Evolutionary conservation across 768 basidiomycete species (phyloP), one percentile per base, ranked within the genome.

Genomic region (Mycena amicta): DNA sequence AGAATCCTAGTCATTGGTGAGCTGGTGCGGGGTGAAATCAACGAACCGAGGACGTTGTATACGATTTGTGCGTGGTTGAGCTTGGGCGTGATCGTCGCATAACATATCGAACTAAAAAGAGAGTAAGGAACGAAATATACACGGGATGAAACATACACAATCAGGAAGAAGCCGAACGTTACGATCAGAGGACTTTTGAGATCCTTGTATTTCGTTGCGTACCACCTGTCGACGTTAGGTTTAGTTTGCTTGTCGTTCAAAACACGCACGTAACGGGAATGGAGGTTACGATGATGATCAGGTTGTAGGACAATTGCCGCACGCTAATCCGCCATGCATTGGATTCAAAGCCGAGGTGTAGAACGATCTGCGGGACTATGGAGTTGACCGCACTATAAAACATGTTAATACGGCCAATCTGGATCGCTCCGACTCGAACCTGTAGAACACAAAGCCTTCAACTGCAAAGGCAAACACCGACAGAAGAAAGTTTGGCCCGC

Each of bases 301-400:
- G 23, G 20, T 63, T 63, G 18, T 63, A 63, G 30, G 62, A 60
- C 23, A 63, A 28, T 30, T 63, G 62, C 22, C 62, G n/a, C 1
- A 63, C 62, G 27, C 58, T 59, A 51, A 63, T 63, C n/a, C 62
- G 55, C 62, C 62, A 63, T 2, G 62, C 46, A 37, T 63, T 60
- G n/a, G 62, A 52, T 52, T 63, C 62, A 52, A 63, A 63, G 11
- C 62, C 62, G 4, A 60, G 43, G 22, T 63, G 59, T 43, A 63
- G 29, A 6, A 63, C 62, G 6, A 60, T 63, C 28, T 60, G 62
- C 5, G 62, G 62, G 6, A 63, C 62, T 13, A 63, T 31, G 4
- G 62, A 63, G 30, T 63, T 63, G 40, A 63, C 64, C 18, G 64
- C 64, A 31, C 57, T 59, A 23, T 65, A 65, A 26, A n/a, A n/a